These are phyloP conservation scores for Colletotrichum gigasporum DNA, from an alignment of 2,329 filamentous ascomycete species.

Conservation along the genomic window DNA sequence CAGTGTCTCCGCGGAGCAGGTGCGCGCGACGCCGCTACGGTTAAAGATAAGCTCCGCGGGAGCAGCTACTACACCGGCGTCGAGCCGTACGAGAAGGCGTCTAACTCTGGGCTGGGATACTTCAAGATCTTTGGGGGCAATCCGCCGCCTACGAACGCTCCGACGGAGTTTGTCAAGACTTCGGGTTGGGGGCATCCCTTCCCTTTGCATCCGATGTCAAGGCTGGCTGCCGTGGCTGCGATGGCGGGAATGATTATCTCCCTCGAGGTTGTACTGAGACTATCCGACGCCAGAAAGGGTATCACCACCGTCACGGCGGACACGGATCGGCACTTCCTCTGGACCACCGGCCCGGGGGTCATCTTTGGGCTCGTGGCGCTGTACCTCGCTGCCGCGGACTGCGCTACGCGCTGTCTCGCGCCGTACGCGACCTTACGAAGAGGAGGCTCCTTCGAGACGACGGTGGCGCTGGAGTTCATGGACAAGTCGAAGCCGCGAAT, in stretches of 20 bases:
- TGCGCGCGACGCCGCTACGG: constrained; percentile 38
- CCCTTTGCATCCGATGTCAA: constrained; percentile 39
- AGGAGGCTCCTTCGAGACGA: constrained; percentile 40
- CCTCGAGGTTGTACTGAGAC: constrained; percentile 44
- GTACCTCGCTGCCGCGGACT: constrained; percentile 43
- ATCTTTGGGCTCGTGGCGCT: constrained; percentile 40
- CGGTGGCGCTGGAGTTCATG: constrained; percentile 43
- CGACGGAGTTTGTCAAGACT: constrained; percentile 30
- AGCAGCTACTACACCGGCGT: constrained; percentile 44
- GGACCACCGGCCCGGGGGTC: constrained; percentile 45
- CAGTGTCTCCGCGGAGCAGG: constrained; percentile 46
- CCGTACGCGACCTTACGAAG: constrained; percentile 43
- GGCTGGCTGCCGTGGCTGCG: constrained; percentile 38
- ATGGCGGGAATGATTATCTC: constrained; percentile 43
- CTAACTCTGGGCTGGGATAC: constrained; percentile 33
- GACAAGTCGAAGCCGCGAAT: constrained; percentile 41
- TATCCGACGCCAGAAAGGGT: constrained; percentile 41
- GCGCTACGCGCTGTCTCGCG: constrained; percentile 42
- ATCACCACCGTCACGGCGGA: constrained; percentile 39
- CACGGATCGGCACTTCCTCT: constrained; percentile 43
- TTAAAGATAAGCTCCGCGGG: constrained; percentile 39
- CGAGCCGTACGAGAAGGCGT: constrained; percentile 45
- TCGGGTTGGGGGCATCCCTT: constrained; percentile 41
- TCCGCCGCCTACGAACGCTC: constrained; percentile 16
- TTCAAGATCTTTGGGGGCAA: constrained; percentile 36